Base-by-base conservation (phyloP, 2,329 filamentous ascomycete genomes). In the Lachnellula cervina region DNA sequence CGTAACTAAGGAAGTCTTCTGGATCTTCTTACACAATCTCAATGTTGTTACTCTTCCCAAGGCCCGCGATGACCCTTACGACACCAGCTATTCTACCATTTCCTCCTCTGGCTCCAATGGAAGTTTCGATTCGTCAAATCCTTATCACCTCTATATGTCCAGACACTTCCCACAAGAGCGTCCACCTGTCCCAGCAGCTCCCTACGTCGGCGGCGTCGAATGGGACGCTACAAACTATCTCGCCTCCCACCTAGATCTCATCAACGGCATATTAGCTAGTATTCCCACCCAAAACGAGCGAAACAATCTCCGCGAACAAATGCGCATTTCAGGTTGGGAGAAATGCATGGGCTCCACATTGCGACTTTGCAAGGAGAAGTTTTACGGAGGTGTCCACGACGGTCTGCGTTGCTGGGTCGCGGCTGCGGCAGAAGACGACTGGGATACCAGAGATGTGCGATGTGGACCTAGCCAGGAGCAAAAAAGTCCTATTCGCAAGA, bases 201-300 rank as follows among this genome's bases (percentile, higher is more conserved):
- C 93, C 0, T 97, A 97, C 68, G 92, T 97, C 43, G 94, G 94
- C 49, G 93, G 94, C 52, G 94, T 97, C 9, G 94, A 99, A 73
- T 97, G 94, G 94, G 94, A 97, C 69, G 94, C 94, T 2, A 97
- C 94, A 9, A 97, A 96, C 72, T 97, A 97, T 70, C 79, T 97
- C 11, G 90, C 93, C 17, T 89, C 89, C 0, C 93, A 99, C 68
- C 80, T 99, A 9, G 94, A 97, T 68, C 84, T 99, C 11, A 75
- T 97, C 65, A 99, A 97, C 68, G 93, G 90, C 32, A 83, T 97
- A 55, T 75, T 97, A 55, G 90, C 93, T 0, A 93, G 87, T 56
- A 81, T 94, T 0, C 87, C 89, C 0, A 86, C 85, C 0, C 65
- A 70, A 2, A 72, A 80, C 23, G 85, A 88, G 56, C 88, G 94